Evolutionary conservation across 176 grass and related monocot genomes (phyloP).

Genomic region (Oryza punctata): DNA sequence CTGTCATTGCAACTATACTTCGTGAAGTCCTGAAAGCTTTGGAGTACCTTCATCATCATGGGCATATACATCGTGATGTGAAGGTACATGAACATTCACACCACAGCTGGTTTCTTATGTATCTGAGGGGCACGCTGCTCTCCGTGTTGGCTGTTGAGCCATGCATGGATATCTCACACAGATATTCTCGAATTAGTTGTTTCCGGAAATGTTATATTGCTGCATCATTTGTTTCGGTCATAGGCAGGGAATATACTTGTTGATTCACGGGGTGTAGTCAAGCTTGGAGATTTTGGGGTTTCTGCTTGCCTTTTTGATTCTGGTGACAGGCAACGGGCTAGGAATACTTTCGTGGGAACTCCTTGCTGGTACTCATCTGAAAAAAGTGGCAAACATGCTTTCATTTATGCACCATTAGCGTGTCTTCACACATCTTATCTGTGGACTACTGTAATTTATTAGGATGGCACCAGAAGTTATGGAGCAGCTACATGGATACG

Average conservation of each 20-base stretch:
- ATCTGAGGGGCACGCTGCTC: no score
- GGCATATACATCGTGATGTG: conserved; percentile 92
- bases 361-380: conserved; percentile 83
- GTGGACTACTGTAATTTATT: conserved; percentile 31
- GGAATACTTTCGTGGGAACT: conserved; percentile 95
- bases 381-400: conserved; percentile 19
- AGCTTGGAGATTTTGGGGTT: conserved; percentile 97
- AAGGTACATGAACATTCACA: conserved; percentile 57
- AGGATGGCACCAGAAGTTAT: conserved; percentile 99
- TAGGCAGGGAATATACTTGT: conserved; percentile 99
- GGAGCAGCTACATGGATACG: conserved; percentile 87
- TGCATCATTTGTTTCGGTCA: conserved; percentile 30
- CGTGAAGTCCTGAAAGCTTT: conserved; percentile 86
- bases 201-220: background rate
- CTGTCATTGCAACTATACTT: conserved; percentile 81
- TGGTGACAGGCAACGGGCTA: conserved; percentile 80
- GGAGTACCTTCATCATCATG: conserved; percentile 90
- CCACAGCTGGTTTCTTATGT: no score
- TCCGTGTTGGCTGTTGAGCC: no score
- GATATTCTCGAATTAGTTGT: conserved; percentile 1
- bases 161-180: background rate
- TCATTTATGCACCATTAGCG: background rate
- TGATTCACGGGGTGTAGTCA: conserved; percentile 72
- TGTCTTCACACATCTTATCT: conserved; percentile 30
- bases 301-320: conserved; percentile 97